phyloP scores from a whole-genome alignment of 2,329 filamentous ascomycete genomes.

The Trichoderma lentiforme region DNA sequence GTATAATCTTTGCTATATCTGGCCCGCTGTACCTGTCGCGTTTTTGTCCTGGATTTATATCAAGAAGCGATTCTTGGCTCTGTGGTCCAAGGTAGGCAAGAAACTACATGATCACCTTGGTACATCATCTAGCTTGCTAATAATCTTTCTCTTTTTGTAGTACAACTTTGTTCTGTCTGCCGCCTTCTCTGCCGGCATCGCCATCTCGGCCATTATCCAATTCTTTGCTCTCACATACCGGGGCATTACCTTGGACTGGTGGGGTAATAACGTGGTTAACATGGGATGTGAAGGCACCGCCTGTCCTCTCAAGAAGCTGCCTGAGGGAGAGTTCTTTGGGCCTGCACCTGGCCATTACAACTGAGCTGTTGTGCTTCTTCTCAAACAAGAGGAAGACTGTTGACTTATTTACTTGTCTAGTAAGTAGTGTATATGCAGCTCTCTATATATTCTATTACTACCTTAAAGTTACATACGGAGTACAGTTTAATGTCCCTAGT shows the following conservation, averaged over 20 bases:
- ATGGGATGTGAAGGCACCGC: constrained; percentile 24
- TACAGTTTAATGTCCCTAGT: no score
- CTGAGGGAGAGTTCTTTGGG: constrained; percentile 28
- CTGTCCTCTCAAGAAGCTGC: constrained; percentile 22
- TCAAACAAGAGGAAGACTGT: no score
- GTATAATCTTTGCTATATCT: constrained; percentile 46
- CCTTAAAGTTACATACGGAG: no score
- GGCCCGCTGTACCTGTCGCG: constrained; percentile 46
- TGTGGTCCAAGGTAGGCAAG: constrained; percentile 44
- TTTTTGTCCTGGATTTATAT: constrained; percentile 48
- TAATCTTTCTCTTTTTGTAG: constrained; percentile 27
- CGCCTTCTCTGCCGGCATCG: constrained; percentile 41
- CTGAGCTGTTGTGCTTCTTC: neutral
- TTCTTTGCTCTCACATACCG: constrained; percentile 40
- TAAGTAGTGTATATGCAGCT: no score
- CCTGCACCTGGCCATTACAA: constrained; percentile 20
- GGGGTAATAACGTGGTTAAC: constrained; percentile 38
- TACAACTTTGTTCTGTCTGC: constrained; percentile 47
- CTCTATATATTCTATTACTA: no score
- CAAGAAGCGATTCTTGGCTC: constrained; percentile 41
- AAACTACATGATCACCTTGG: neutral
- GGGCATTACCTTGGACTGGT: constrained; percentile 38
- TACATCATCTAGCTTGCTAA: neutral
- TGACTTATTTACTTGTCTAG: no score
- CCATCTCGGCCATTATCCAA: constrained; percentile 41